Evolutionary conservation across 129 eudicot species (phyloP), one percentile per base, ranked within the genome.

Genomic region (Helichrysum umbraculigerum): DNA sequence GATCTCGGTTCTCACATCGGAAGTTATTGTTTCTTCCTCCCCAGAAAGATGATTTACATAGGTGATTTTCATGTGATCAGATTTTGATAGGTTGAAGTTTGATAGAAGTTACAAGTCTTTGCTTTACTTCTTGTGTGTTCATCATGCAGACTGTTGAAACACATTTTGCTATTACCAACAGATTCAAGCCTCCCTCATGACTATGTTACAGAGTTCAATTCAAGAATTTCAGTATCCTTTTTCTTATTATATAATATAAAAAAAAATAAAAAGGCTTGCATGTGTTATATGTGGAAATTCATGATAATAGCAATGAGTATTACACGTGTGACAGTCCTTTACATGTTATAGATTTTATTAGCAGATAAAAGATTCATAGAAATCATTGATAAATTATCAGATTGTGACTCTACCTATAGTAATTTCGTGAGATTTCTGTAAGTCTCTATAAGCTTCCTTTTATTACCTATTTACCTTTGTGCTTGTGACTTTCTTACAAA

Each of bases 1-100:
- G 98, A 79, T 94, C 97, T 74, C 93, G 97, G 19, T 94, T 94
- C 81, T 91, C 98, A 66, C 97, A 94, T 47, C 80, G 98, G 85
- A 94, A 94, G 76, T 78, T 94, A 74, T 78, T 94, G 79, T 94
- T 94, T 80, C 92, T 83, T 83, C 96, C 97, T 86, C 91, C 98
- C 33, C 73, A 90, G 57, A 80, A 85, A 85, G 97, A 91, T 39
- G 98, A 94, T 75, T 62, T 87, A 22, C 88, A 81, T 50, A 89
- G 91, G 98, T 94, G 66, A 70, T 77, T 56, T n/a, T 10, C 32
- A 17, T 52, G 22, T 59, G 4, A 70, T 70, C 22, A 60, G 28
- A 63, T 68, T 65, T 56, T 56, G 25, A 22, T 70, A 54, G 8
- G 73, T 75, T 25, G 52, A 57, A 57, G 17, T 66, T 66, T 68